phyloP scores from a whole-genome alignment of 495 filamentous ascomycete species.

The Letharia lupina region DNA sequence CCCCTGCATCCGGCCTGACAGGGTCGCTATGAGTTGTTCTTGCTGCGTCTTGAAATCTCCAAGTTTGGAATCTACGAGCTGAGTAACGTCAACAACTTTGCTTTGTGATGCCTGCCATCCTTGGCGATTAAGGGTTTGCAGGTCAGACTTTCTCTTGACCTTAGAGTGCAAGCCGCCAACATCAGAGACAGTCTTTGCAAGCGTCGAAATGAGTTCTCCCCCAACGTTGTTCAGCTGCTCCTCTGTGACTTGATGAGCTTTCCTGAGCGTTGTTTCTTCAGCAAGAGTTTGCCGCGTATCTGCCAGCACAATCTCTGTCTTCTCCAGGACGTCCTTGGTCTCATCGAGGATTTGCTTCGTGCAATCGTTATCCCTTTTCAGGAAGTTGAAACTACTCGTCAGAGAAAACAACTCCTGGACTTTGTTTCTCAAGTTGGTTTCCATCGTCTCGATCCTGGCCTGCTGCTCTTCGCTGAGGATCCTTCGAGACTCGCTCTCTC shows the following conservation, averaged over 20 bases:
- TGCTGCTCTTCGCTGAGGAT: constrained; percentile 88
- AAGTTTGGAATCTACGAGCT: constrained; percentile 63
- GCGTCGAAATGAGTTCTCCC: constrained; percentile 61
- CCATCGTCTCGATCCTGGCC: constrained; percentile 87
- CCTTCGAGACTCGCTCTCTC: constrained; percentile 82
- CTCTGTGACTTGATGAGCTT: constrained; percentile 83
- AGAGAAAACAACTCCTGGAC: constrained; percentile 81
- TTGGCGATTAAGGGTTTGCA: constrained; percentile 70
- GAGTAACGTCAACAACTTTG: constrained; percentile 65
- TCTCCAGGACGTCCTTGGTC: constrained; percentile 69
- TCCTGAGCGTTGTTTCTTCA: constrained; percentile 70
- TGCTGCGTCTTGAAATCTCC: constrained; percentile 62
- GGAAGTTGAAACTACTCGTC: constrained; percentile 70
- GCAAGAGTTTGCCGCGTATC: constrained; percentile 65
- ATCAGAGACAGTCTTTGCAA: constrained; percentile 69
- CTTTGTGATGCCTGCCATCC: constrained; percentile 69
- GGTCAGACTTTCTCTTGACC: constrained; percentile 67
- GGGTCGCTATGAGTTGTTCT: constrained; percentile 51
- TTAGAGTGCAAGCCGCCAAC: constrained; percentile 75
- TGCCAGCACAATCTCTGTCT: constrained; percentile 75
- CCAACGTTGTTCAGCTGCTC: constrained; percentile 62
- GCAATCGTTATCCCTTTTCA: constrained; percentile 80
- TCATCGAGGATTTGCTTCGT: constrained; percentile 62
- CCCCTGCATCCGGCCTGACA: constrained; percentile 59
- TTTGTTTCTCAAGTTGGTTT: constrained; percentile 79